Evolutionary conservation across 2,329 filamentous ascomycete species (phyloP), one percentile per base, ranked within the genome.

Genomic region (Aureobasidium zeae): DNA sequence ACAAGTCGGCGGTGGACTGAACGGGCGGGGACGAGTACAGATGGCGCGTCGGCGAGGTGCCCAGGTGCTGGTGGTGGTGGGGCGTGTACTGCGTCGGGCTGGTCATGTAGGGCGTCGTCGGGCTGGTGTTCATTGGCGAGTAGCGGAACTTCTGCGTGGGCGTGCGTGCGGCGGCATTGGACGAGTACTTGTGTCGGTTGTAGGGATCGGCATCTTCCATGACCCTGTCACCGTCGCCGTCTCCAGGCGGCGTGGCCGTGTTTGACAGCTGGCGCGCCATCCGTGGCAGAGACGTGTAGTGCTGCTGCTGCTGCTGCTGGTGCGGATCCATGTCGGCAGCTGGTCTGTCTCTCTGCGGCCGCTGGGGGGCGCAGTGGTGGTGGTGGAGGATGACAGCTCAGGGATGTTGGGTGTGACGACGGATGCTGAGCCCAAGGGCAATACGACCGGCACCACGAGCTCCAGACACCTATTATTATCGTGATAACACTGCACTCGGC

Each of bases 161-260:
- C 9, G 39, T 43, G 22, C 39, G 38, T 62, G 78, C 78, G 31
- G 85, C 78, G n/a, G n/a, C n/a, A n/a, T n/a, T n/a, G 53, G 85
- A 79, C 66, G 86, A 78, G 64, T 94, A 94, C 64, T 94, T 94
- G 58, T 86, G 79, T 63, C 81, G 78, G 57, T 83, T 81, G 66
- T 93, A 93, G 35, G 84, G 78, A 63, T 94, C 88, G 49, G 77
- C 77, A 63, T 94, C 88, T 64, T 91, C 85, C 88, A 95, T 95
- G 49, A 62, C 57, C 41, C 70, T 58, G 52, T 70, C 67, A 44
- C 63, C 55, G 51, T 64, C 61, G 45, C 55, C 63, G 53, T 70
- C 67, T 9, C 34, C 43, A 16, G 9, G n/a, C 7, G 38, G 28
- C 13, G 9, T 20, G 30, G 8, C 30, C 30, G 12, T 9, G 30